A percentile compares a stretch with the other conserved stretches of the same genome.
phyloP scores from a whole-genome alignment of 2,329 filamentous ascomycete species.

The Clonostachys rhizophaga region DNA sequence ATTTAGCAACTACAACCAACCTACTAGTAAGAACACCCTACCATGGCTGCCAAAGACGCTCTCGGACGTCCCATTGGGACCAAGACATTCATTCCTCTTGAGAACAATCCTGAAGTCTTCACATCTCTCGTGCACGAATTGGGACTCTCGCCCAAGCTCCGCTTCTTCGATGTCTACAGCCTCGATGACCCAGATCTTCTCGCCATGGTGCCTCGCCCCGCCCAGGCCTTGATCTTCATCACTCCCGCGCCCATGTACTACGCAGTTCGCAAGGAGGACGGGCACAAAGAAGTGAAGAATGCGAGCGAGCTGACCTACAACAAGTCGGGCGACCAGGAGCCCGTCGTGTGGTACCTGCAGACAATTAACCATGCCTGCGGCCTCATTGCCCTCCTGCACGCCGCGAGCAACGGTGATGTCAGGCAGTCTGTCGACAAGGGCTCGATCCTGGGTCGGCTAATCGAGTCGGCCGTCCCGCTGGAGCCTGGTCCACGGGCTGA shows the following conservation, averaged over 20 bases:
- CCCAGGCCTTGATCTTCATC: slow-evolving; percentile 73
- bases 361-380: slow-evolving; percentile 82
- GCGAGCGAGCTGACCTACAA: slow-evolving; percentile 20
- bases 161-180: slow-evolving; percentile 79
- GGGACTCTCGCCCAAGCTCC: slow-evolving; percentile 61
- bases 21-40: neutral
- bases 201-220: slow-evolving; percentile 66
- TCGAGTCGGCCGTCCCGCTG: slow-evolving; percentile 57
- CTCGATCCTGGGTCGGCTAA: slow-evolving; percentile 52
- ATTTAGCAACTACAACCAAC: neutral
- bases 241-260: slow-evolving; percentile 58
- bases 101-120: slow-evolving; percentile 75
- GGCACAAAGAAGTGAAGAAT: slow-evolving; percentile 7
- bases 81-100: slow-evolving; percentile 32
- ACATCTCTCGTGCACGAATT: slow-evolving; percentile 65
- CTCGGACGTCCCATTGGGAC: slow-evolving; percentile 17
- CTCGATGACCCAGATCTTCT: slow-evolving; percentile 75
- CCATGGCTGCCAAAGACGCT: slow-evolving; percentile 21
- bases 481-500: slow-evolving; percentile 58
- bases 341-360: slow-evolving; percentile 79
- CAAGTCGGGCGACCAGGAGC: slow-evolving; percentile 38
- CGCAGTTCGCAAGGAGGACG: slow-evolving; percentile 21
- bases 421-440: slow-evolving; percentile 45
- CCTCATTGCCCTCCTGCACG: slow-evolving; percentile 72
- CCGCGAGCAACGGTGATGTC: slow-evolving; percentile 64